Base-by-base conservation (phyloP, 2,329 filamentous ascomycete genomes). In the Hirsutella minnesotensis region DNA sequence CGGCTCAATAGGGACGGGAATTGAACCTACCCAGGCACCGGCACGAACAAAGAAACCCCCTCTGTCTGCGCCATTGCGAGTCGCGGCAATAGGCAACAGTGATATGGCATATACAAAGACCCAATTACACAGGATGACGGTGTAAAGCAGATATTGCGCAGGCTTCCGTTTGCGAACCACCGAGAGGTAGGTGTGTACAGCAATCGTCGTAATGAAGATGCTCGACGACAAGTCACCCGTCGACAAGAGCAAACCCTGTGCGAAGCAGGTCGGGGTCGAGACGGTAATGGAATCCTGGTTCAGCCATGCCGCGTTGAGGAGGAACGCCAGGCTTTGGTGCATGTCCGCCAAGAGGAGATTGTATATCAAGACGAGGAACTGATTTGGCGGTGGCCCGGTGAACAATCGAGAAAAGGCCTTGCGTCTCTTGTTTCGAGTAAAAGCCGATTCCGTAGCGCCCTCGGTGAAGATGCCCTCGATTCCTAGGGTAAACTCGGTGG, bases 281-380 rank as follows among this genome's bases (percentile, higher is more conserved):
- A 79, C 74, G 2, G 69, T 52, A 15, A 85, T 70, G 0, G 63
- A 66, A 54, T 81, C 66, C 13, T 63, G 56, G 1, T 60, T 56
- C 5, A 83, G 62, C 72, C 80, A 81, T 30, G 71, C 63, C 4
- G 71, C 69, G 47, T 79, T 83, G 39, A 84, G 64, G 36, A 81
- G 52, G 53, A 84, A 86, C 4, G 78, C 75, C 1, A 75, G 56
- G 8, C 76, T 69, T 52, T 85, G 81, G 52, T 81, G 75, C 43
- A 83, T 69, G 51, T 86, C 81, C 45, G 81, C 80, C 19, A 82
- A 60, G 5, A 86, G 64, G 0, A 86, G 69, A 55, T 85, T 85
- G 56, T 82, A 75, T 45, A 85, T 80, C 4, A 86, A 66, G 0
- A 85, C 65, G 22, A 84, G 68, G 52, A 84, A 82, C 57, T 85